phyloP scores from a whole-genome alignment of 2,329 filamentous ascomycete species.

The Aspergillus alliaceus region DNA sequence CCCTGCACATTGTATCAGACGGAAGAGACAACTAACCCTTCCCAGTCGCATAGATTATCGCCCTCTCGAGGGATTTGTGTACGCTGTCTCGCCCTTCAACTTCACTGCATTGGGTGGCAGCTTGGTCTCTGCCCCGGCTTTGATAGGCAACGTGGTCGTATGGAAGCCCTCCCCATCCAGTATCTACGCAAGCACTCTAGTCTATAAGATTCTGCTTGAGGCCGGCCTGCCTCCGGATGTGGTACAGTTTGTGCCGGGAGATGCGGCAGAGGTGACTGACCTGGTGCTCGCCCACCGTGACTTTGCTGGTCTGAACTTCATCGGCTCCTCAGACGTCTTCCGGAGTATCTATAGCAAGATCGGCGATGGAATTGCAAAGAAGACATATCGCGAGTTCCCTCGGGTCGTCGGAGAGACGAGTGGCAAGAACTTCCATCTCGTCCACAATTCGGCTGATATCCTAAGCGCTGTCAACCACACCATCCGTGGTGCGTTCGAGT shows the following conservation, averaged over 20 bases:
- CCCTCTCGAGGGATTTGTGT: conserved; percentile 90
- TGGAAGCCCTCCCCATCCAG: conserved; percentile 93
- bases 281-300: conserved; percentile 72
- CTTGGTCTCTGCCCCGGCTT: conserved; percentile 74
- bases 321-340: conserved; percentile 87
- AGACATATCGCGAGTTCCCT: conserved; percentile 77
- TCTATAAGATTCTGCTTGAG: conserved; percentile 89
- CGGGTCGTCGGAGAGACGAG: conserved; percentile 85
- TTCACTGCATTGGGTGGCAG: conserved; percentile 94
- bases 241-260: conserved; percentile 88
- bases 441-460: conserved; percentile 73
- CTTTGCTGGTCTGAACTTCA: conserved; percentile 87
- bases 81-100: conserved; percentile 92
- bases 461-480: conserved; percentile 76
- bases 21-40: neutral
- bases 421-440: conserved; percentile 86
- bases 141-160: conserved; percentile 91
- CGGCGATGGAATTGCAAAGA: conserved; percentile 73
- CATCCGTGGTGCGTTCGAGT: conserved; percentile 82
- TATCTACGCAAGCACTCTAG: conserved; percentile 80
- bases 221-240: conserved; percentile 85
- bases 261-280: conserved; percentile 78
- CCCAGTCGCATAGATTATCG: conserved; percentile 76
- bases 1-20: too few relatives aligned
- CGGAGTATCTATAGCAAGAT: conserved; percentile 83